These are phyloP conservation scores for Picea glauca DNA, from an alignment of 75 land plant species.

Conservation along the genomic window DNA sequence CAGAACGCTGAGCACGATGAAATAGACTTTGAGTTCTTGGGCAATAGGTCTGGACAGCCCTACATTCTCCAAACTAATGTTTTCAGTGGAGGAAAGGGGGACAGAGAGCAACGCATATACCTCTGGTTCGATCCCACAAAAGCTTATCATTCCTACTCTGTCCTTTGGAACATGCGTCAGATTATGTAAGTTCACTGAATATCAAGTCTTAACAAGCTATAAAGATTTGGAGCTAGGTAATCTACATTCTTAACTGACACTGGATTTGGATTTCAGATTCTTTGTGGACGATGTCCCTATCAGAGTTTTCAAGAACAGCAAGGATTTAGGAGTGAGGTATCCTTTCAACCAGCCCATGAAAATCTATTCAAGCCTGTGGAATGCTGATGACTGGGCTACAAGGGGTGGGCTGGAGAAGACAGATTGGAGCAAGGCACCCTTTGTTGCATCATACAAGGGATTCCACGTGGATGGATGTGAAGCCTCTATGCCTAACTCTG, in stretches of 20 bases:
- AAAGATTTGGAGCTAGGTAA: too few relatives aligned
- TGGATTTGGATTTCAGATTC: conserved; percentile 23
- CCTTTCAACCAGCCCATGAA: conserved; percentile 54
- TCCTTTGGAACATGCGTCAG: conserved; percentile 26
- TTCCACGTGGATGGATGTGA: conserved; percentile 51
- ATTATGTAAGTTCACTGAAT: conserved; percentile 14
- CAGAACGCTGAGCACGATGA: conserved; percentile 21
- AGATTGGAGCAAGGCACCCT: conserved; percentile 46
- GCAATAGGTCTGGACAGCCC: conserved; percentile 20
- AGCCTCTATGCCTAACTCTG: conserved; percentile 11
- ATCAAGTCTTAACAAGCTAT: too few relatives aligned
- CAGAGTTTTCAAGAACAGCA: conserved; percentile 51
- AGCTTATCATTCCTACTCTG: conserved; percentile 22
- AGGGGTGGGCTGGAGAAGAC: conserved; percentile 52
- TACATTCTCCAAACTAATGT: conserved; percentile 24
- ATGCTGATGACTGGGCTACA: conserved; percentile 62
- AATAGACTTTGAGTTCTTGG: conserved; percentile 29
- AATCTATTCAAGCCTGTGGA: conserved; percentile 56
- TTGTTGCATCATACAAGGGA: conserved; percentile 32
- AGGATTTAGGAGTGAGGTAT: conserved; percentile 41
- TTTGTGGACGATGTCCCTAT: conserved; percentile 49
- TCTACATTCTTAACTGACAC: too few relatives aligned
- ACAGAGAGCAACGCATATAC: conserved; percentile 26
- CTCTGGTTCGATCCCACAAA: conserved; percentile 24
- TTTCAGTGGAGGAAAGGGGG: conserved; percentile 25